These are phyloP conservation scores for Xerocomus amazonicus DNA, from an alignment of 1,284 basidiomycete genomes.

Conservation along the genomic window DNA sequence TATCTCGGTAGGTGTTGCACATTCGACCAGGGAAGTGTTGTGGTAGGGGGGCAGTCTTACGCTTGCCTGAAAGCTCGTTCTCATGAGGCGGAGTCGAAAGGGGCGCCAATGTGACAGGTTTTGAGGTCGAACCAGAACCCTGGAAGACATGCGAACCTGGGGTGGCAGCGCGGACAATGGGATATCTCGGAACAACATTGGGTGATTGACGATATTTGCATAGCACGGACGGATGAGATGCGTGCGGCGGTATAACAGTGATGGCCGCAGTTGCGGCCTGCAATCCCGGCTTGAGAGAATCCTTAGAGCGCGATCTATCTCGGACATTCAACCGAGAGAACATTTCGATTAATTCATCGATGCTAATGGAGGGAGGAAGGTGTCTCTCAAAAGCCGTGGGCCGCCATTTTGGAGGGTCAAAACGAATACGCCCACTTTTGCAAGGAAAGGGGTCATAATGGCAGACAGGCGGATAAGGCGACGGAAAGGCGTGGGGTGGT, in stretches of 20 bases:
- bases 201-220: neutral
- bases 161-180: neutral
- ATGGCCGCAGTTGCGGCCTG: slow-evolving; percentile 18
- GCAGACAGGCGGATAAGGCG: slow-evolving; percentile 16
- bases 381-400: neutral
- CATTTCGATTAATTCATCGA: slow-evolving; percentile 13
- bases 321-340: slow-evolving; percentile 21
- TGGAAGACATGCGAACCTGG: slow-evolving; percentile 4
- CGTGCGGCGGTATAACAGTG: slow-evolving; percentile 17
- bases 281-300: neutral
- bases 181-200: neutral
- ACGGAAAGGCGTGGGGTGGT: slow-evolving; percentile 21
- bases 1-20: neutral
- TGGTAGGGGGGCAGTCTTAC: slow-evolving; percentile 12
- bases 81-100: neutral
- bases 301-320: slow-evolving; percentile 1
- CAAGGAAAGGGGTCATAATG: slow-evolving; percentile 21
- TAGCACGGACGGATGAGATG: slow-evolving; percentile 23
- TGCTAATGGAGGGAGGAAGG: neutral
- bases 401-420: slow-evolving; percentile 10
- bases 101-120: slow-evolving; percentile 15
- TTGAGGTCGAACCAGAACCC: neutral
- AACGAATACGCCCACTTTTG: slow-evolving; percentile 4
- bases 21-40: slow-evolving; percentile 1
- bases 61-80: neutral